Conservation (phyloP, 2,329 filamentous ascomycete species). For the Cladosporium sp. region DNA sequence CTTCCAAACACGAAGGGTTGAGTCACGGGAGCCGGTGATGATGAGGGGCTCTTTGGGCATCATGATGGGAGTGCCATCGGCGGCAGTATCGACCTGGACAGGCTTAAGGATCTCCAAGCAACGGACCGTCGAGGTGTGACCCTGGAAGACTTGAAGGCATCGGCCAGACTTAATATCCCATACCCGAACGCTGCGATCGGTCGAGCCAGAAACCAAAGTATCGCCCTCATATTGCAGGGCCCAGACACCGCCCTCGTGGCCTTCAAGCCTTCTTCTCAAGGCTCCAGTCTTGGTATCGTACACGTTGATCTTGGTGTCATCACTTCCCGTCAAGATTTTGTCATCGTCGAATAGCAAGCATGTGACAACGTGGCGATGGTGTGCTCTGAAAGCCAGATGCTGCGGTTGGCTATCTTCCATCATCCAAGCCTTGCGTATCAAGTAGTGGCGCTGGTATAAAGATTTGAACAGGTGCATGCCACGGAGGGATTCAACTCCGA, state of each 20-base stretch:
- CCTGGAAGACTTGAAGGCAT: constrained; percentile 93
- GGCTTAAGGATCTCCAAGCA: constrained; percentile 93
- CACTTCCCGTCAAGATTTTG: constrained; percentile 95
- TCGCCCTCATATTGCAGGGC: constrained; percentile 95
- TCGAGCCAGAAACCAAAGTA: constrained; percentile 89
- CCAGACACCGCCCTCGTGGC: constrained; percentile 97
- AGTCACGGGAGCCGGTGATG: constrained; percentile 94
- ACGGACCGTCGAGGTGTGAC: constrained; percentile 93
- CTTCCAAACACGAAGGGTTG: constrained; percentile 88
- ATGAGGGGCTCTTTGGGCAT: constrained; percentile 93
- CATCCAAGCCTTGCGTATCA: constrained; percentile 91
- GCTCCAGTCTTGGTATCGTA: constrained; percentile 95
- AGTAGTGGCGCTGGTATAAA: constrained; percentile 84
- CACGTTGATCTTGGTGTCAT: constrained; percentile 95
- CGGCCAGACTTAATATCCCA: constrained; percentile 95
- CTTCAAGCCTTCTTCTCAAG: constrained; percentile 73
- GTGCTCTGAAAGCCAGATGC: constrained; percentile 93
- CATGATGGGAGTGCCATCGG: constrained; percentile 71
- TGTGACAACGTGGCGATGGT: constrained; percentile 93
- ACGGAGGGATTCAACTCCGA: constrained; percentile 71
- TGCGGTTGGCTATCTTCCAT: constrained; percentile 71
- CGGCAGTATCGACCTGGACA: constrained; percentile 63
- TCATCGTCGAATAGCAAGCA: constrained; percentile 97
- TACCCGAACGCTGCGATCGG: constrained; percentile 94
- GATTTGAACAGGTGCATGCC: constrained; percentile 94